Evolutionary conservation across 805 yeast genomes (phyloP), one percentile per base, ranked within the genome.

Genomic region (Suhomyces kilbournensis): DNA sequence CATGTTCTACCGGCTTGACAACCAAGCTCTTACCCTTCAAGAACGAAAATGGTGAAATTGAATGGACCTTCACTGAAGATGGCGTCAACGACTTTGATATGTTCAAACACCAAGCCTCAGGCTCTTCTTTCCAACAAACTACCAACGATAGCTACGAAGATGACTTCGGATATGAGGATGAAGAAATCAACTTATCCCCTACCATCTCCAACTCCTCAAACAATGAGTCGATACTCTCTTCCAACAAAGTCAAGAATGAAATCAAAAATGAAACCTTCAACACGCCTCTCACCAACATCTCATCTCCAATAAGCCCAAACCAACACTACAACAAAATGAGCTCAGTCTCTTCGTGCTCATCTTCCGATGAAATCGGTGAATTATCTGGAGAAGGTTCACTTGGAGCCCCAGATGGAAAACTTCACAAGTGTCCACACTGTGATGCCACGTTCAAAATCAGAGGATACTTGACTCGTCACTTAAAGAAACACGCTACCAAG

Each of bases 401-500:
- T 23, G 67, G 58, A 5, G 48, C 22, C 10, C 40, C 47, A 4
- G 63, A 55, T 10, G 62, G 55, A 3, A 63, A 68, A 22, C 39
- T 55, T 12, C 77, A 72, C 59, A 70, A 68, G 54, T 81, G 85
- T 61, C 72, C 77, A 3, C 74, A 75, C 55, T 81, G 85, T 64
- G 70, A 71, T 28, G 75, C 79, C 6, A 64, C 69, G 5, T 79
- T 81, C 65, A 79, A 74, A 58, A 77, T 80, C 49, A 74, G 81
- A 56, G 79, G 82, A 4, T 81, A 81, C 60, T 69, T 81, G 51
- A 80, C 84, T 1, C 71, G 85, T 53, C 85, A 81, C 61, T 64
- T 75, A 68, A 80, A 78, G 63, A 81, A 80, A 56, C 85, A 81
- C 63, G 70, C 76, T 20, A 51, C 67, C 7, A 65, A 73, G 48